These are phyloP conservation scores for Hymenoscyphus albidus DNA, from an alignment of 2,329 filamentous ascomycete genomes.

Conservation along the genomic window DNA sequence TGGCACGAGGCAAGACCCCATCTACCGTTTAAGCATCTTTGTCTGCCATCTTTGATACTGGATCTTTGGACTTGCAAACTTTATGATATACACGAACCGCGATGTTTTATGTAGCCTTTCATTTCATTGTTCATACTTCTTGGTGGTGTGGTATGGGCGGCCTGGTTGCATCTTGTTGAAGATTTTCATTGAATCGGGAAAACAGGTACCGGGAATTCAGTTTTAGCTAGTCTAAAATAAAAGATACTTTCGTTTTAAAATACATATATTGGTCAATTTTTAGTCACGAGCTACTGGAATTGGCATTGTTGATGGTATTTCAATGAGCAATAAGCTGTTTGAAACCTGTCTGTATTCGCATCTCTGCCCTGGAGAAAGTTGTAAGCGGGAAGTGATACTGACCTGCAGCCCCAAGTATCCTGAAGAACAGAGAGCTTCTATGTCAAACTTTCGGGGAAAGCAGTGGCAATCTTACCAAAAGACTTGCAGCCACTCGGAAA, in stretches of 20 bases:
- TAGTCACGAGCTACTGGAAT: too few relatives aligned
- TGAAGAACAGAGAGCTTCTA: too few relatives aligned
- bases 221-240: constrained; percentile 1
- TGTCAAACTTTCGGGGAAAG: too few relatives aligned
- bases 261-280: background rate
- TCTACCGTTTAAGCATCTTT: background rate
- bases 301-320: too few relatives aligned
- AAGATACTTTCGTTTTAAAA: background rate
- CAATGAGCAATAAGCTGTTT: too few relatives aligned
- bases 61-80: background rate
- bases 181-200: background rate
- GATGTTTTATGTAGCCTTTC: background rate
- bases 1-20: background rate
- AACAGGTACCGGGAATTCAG: background rate
- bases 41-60: background rate
- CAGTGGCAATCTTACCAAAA: too few relatives aligned
- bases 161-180: background rate
- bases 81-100: background rate
- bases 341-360: too few relatives aligned
- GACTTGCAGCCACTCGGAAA: too few relatives aligned
- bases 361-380: too few relatives aligned
- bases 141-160: background rate
- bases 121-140: background rate
- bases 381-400: too few relatives aligned
- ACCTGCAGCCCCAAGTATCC: too few relatives aligned